phyloP scores from a whole-genome alignment of 2,329 filamentous ascomycete genomes.

The Elsinoe batatas region DNA sequence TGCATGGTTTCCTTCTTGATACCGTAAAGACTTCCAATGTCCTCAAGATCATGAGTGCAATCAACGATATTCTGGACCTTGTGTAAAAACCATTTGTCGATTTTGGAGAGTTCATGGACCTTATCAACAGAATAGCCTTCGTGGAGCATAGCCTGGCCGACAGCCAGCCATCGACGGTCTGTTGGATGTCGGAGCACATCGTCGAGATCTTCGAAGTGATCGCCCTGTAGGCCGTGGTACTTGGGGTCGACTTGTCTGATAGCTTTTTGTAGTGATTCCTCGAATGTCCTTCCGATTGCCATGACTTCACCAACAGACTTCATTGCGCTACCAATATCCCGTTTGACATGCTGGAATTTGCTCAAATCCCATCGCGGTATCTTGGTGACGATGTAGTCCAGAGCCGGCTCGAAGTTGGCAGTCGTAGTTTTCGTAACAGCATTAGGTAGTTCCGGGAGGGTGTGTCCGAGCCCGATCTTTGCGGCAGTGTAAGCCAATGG shows the following conservation, averaged over 20 bases:
- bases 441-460: slow-evolving; percentile 88
- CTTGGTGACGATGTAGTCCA: slow-evolving; percentile 98
- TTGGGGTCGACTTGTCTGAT: slow-evolving; percentile 92
- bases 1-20: slow-evolving; percentile 81
- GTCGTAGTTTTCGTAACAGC: slow-evolving; percentile 98
- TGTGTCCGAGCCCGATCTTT: slow-evolving; percentile 95
- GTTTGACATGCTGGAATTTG: slow-evolving; percentile 98
- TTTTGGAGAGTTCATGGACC: slow-evolving; percentile 91
- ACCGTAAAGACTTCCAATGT: slow-evolving; percentile 69
- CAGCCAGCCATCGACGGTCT: slow-evolving; percentile 92
- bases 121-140: slow-evolving; percentile 89
- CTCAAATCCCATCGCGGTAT: slow-evolving; percentile 96
- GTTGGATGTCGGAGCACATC: slow-evolving; percentile 84
- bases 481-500: slow-evolving; percentile 94
- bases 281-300: slow-evolving; percentile 96
- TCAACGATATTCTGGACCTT: slow-evolving; percentile 97
- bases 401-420: slow-evolving; percentile 93
- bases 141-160: slow-evolving; percentile 96
- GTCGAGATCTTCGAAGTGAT: slow-evolving; percentile 88
- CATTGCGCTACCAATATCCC: slow-evolving; percentile 95
- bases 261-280: slow-evolving; percentile 98
- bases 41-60: slow-evolving; percentile 75
- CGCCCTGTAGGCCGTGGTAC: slow-evolving; percentile 88
- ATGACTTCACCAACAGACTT: slow-evolving; percentile 99
- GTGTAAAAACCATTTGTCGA: slow-evolving; percentile 98